A percentile compares a stretch with the other conserved stretches of the same genome.
Conservation (phyloP, 1,139 yeast species). For the Pichia sp. region DNA sequence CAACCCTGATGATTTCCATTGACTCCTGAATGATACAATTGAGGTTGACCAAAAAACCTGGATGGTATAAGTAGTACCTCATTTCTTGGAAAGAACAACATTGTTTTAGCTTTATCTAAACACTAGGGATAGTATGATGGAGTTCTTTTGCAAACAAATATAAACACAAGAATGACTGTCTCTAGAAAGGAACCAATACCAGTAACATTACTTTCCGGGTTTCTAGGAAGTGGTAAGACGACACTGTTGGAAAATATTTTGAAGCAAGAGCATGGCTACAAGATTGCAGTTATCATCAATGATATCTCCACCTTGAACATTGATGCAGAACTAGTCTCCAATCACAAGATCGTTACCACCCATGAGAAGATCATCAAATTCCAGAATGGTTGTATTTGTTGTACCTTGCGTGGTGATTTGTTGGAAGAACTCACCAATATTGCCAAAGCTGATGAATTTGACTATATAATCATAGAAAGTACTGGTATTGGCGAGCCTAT, state of each 20-base stretch:
- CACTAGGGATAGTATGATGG: too few relatives aligned
- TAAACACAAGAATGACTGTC: too few relatives aligned
- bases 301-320: slow-evolving; percentile 35
- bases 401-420: slow-evolving; percentile 40
- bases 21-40: too few relatives aligned
- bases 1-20: too few relatives aligned
- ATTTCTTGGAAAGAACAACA: too few relatives aligned
- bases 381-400: slow-evolving; percentile 43
- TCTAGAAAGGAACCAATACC: slow-evolving; percentile 31
- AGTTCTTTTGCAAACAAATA: too few relatives aligned
- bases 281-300: slow-evolving; percentile 39
- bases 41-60: too few relatives aligned
- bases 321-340: slow-evolving; percentile 35
- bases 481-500: slow-evolving; percentile 43
- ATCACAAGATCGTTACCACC: slow-evolving; percentile 34
- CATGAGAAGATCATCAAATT: slow-evolving; percentile 38
- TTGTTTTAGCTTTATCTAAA: too few relatives aligned
- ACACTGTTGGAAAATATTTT: slow-evolving; percentile 37
- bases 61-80: too few relatives aligned
- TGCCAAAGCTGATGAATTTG: slow-evolving; percentile 30
- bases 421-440: slow-evolving; percentile 35
- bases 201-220: slow-evolving; percentile 38
- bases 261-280: slow-evolving; percentile 33
- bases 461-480: slow-evolving; percentile 39
- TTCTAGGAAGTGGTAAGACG: slow-evolving; percentile 41